A percentile compares a stretch with the other conserved stretches of the same genome.
Conservation (phyloP, 2,329 filamentous ascomycete species). For the Colletotrichum euphorbiae region DNA sequence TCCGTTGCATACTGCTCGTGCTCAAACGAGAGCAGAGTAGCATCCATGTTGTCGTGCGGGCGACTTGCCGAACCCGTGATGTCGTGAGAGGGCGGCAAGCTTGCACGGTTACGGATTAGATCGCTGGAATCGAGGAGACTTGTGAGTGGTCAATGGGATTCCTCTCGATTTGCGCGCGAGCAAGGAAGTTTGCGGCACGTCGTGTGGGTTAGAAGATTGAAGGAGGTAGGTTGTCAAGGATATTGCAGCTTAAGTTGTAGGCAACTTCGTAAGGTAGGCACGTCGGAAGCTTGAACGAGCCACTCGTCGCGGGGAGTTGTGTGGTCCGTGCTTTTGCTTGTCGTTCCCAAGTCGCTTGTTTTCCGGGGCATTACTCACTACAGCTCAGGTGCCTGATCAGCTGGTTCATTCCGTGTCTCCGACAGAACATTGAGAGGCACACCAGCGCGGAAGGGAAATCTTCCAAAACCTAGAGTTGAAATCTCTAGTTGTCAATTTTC, state of each 20-base stretch:
- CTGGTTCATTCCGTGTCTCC: no score
- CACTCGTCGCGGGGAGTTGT: conserved; percentile 19
- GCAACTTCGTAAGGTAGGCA: conserved; percentile 7
- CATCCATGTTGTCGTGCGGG: conserved; percentile 46
- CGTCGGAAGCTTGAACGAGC: conserved; percentile 14
- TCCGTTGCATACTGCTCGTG: conserved; percentile 46
- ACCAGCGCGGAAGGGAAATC: no score
- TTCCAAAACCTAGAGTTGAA: no score
- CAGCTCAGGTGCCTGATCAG: no score
- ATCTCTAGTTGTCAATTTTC: no score
- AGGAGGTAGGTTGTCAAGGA: background rate
- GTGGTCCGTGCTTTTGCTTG: conserved; percentile 21
- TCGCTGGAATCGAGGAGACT: background rate
- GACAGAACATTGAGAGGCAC: no score
- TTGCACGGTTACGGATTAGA: conserved; percentile 10
- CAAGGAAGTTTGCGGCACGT: background rate
- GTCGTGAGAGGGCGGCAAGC: conserved; percentile 14
- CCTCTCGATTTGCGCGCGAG: background rate
- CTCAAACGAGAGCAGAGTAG: conserved; percentile 57
- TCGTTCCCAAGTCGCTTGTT: background rate
- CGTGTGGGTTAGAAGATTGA: background rate
- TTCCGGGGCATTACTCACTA: no score
- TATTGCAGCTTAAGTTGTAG: conserved; percentile 10
- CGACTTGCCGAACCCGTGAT: conserved; percentile 9
- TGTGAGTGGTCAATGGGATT: background rate